Evolutionary conservation across 1,284 basidiomycete species (phyloP).

Genomic region (Malassezia nana): DNA sequence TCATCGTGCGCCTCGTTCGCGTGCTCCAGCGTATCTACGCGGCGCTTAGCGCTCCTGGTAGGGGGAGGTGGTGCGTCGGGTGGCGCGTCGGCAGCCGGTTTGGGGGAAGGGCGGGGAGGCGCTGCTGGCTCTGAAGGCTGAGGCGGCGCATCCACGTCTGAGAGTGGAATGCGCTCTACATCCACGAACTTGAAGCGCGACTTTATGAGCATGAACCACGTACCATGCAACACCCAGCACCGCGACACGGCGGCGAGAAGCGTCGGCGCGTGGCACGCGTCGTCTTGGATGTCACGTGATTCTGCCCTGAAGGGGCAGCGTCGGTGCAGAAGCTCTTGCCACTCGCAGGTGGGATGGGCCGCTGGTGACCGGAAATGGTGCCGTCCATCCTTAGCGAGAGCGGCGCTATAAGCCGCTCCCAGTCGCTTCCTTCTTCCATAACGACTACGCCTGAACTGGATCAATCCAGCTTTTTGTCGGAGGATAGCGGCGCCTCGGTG

Average conservation of each 20-base stretch:
- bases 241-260: background rate
- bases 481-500: background rate
- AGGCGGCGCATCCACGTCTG: background rate
- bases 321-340: background rate
- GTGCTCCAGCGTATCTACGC: background rate
- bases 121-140: background rate
- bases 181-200: background rate
- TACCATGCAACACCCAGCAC: constrained; percentile 1
- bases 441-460: constrained; percentile 2
- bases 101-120: background rate
- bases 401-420: background rate
- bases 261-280: background rate
- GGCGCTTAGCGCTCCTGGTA: background rate
- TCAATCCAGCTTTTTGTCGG: background rate
- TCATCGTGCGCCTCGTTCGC: background rate
- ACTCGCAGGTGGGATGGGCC: background rate
- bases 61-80: background rate
- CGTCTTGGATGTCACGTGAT: background rate
- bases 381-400: background rate
- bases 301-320: background rate
- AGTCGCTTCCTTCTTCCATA: background rate
- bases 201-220: background rate
- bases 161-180: background rate
- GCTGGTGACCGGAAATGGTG: background rate
- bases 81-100: background rate